Evolutionary conservation across 768 basidiomycete genomes (phyloP), one percentile per base, ranked within the genome.

Genomic region (Tricholoma terreum): DNA sequence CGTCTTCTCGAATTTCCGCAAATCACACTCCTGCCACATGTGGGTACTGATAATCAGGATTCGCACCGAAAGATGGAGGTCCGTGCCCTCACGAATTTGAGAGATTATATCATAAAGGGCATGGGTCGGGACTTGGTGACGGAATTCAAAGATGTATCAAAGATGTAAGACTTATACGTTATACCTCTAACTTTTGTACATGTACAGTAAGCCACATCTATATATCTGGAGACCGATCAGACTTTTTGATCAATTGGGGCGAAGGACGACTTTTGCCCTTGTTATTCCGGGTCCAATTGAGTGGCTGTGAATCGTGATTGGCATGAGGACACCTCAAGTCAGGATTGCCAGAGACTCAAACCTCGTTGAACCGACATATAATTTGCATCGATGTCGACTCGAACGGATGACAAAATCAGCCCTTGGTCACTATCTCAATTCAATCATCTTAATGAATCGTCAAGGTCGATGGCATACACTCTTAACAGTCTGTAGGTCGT

Each of bases 11-110:
- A 83, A n/a, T 90, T 92, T 71, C 85, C 88, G 8, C 85, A 93
- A 60, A 86, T 92, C 60, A 88, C 88, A 30, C 77, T 98, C 8
- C 80, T 98, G 17, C 95, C 94, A 0, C 95, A 96, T 70, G 87
- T 96, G 86, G 95, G 94, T 6, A 94, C 92, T 0, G 86, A 91
- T 69, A 94, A 84, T 53, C 83, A 84, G 60, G 93, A 94, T 64
- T 81, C 88, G 6, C 89, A 91, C 68, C 80, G 79, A 57, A 80
- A 80, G 68, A 94, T 94, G 92, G 92, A 94, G 73, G 77, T 92
- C 34, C 83, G 89, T n/a, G 89, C 92, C 7, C 75, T 94, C 61
- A 82, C 80, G 24, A 93, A 94, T 65, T 68, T 94, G 55, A 80
- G 74, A 58, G 89, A 92, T 64, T 93, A 81, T 71, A 70, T 93